These are phyloP conservation scores for Morella rubra DNA, from an alignment of 306 rosid species.

Conservation along the genomic window DNA sequence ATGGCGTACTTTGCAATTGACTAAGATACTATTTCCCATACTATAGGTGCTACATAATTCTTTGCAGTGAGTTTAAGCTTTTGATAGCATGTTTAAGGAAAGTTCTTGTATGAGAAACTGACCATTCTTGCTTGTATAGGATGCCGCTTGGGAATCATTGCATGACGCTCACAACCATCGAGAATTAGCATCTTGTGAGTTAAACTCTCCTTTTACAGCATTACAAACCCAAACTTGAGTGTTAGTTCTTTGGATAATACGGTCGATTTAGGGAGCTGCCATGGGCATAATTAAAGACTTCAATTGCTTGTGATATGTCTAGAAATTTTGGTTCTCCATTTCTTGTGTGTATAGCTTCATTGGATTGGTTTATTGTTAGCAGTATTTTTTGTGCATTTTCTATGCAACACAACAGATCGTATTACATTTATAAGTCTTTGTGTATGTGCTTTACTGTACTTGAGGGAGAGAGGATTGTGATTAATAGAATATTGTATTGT, in stretches of 20 bases:
- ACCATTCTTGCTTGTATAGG: constrained; percentile 38
- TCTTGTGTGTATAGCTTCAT: neutral
- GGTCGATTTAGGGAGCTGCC: neutral
- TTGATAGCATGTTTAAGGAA: neutral
- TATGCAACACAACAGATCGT: no score
- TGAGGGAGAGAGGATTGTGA: no score
- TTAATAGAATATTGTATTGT: no score
- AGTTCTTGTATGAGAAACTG: constrained; percentile 5
- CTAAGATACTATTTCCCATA: neutral
- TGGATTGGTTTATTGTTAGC: neutral
- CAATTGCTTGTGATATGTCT: neutral
- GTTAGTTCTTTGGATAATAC: neutral
- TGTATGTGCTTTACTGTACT: no score
- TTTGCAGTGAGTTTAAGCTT: neutral
- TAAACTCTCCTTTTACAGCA: constrained; percentile 3
- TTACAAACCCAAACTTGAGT: constrained; percentile 1
- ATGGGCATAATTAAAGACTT: neutral
- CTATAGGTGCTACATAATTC: neutral
- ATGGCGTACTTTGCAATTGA: neutral
- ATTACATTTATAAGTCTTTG: no score
- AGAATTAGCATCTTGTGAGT: constrained; percentile 41
- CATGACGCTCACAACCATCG: constrained; percentile 31
- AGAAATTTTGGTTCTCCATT: neutral
- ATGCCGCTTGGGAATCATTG: constrained; percentile 41
- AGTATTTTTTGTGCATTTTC: no score